phyloP scores from a whole-genome alignment of 352 stramenopile species.

The Pythium dissimile region DNA sequence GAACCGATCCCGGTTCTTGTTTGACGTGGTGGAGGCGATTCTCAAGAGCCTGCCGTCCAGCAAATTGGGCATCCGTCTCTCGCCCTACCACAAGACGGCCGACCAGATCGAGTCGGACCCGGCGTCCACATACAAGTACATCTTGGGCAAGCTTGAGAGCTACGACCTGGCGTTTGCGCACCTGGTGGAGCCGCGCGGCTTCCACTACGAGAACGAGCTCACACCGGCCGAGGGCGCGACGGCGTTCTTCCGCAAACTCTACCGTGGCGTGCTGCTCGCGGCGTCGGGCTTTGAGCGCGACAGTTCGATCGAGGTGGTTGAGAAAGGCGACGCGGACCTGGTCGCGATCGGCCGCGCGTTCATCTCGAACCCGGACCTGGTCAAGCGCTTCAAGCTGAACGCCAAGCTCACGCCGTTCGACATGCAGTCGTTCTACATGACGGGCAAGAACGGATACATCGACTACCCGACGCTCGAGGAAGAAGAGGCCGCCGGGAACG shows the following conservation, averaged over 20 bases:
- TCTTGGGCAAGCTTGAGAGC: constrained; percentile 46
- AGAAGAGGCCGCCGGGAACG: background rate
- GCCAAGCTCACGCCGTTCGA: constrained; percentile 23
- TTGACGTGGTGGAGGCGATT: constrained; percentile 46
- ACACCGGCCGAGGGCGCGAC: constrained; percentile 24
- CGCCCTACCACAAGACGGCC: constrained; percentile 3
- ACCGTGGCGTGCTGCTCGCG: constrained; percentile 58
- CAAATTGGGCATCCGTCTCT: constrained; percentile 18
- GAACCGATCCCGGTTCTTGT: constrained; percentile 61
- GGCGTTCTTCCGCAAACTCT: constrained; percentile 47
- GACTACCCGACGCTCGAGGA: constrained; percentile 22
- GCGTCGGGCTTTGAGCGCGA: constrained; percentile 53
- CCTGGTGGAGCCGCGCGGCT: constrained; percentile 54
- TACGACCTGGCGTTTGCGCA: constrained; percentile 57
- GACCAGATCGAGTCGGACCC: constrained; percentile 5
- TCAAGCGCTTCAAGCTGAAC: constrained; percentile 40
- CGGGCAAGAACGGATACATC: constrained; percentile 25
- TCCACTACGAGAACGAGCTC: constrained; percentile 26
- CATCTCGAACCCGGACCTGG: constrained; percentile 76
- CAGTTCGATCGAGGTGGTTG: constrained; percentile 46
- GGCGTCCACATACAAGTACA: constrained; percentile 40
- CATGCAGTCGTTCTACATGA: constrained; percentile 19
- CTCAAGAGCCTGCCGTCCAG: constrained; percentile 6
- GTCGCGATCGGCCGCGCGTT: constrained; percentile 68
- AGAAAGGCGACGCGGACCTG: constrained; percentile 45